A percentile compares a stretch with the other conserved stretches of the same genome.
phyloP scores from a whole-genome alignment of 345 rosid species.

The Boechera divaricarpa region DNA sequence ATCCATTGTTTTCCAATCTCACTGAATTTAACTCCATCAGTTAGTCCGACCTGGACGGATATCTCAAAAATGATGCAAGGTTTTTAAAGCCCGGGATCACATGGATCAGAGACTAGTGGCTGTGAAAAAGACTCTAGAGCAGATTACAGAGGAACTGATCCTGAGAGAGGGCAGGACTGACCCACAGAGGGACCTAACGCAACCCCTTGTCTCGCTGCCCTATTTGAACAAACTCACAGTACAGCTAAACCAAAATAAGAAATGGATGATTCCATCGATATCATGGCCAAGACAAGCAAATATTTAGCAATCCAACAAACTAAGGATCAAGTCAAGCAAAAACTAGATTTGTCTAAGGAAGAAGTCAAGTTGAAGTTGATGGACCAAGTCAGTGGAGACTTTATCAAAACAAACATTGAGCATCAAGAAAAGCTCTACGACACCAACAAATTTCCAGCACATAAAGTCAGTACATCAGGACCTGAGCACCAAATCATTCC shows the following conservation, averaged over 20 bases:
- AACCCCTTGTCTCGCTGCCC: background rate
- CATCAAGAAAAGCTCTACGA: background rate
- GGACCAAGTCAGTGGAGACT: background rate
- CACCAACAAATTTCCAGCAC: background rate
- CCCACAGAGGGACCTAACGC: background rate
- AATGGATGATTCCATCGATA: background rate
- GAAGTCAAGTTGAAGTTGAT: background rate
- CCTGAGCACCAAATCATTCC: too few species aligned
- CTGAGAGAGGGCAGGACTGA: background rate
- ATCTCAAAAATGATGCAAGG: background rate
- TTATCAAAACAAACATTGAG: background rate
- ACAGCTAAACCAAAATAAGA: background rate
- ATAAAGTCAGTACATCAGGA: too few species aligned
- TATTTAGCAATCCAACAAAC: background rate
- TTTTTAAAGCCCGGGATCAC: background rate
- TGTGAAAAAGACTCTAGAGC: background rate
- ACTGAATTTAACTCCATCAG: background rate
- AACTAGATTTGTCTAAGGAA: background rate
- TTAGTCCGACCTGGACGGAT: background rate
- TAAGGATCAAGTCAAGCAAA: slow-evolving; percentile 6
- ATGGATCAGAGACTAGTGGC: background rate
- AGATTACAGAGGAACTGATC: background rate
- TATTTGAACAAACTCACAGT: background rate
- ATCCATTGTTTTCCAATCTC: background rate
- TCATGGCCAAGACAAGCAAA: background rate